phyloP scores from a whole-genome alignment of 2,329 filamentous ascomycete genomes.

The Truncatella angustata region DNA sequence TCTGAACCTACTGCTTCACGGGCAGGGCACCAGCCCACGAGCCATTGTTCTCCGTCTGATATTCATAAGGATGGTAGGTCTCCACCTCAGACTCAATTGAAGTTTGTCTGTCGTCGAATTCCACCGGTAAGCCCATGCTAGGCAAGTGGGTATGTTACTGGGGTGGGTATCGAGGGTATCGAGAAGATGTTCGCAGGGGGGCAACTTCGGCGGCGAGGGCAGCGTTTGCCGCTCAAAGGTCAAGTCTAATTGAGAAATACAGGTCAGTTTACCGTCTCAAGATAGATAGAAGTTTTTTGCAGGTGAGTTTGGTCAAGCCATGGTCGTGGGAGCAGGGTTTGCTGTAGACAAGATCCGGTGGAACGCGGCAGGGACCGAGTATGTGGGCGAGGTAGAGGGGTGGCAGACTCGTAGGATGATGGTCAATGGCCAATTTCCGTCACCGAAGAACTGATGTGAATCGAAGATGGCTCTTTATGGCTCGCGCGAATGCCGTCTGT shows the following conservation, averaged over 20 bases:
- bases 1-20: conserved; percentile 74
- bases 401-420: conserved; percentile 3
- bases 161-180: conserved; percentile 16
- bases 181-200: conserved; percentile 6
- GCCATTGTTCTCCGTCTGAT: conserved; percentile 78
- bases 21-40: conserved; percentile 95
- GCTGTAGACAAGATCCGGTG: background rate
- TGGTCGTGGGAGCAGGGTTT: background rate
- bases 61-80: conserved; percentile 73
- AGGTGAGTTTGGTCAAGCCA: background rate
- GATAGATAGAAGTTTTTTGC: background rate
- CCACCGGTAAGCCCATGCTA: conserved; percentile 67
- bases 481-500: no score
- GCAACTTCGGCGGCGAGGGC: conserved; percentile 10
- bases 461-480: no score
- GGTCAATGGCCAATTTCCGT: no score
- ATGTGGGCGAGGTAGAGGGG: background rate
- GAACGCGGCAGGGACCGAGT: conserved; percentile 5
- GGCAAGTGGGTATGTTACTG: conserved; percentile 43
- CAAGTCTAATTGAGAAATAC: background rate
- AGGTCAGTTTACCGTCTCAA: background rate
- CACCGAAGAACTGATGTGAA: no score
- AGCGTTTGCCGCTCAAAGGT: conserved; percentile 13
- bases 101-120: conserved; percentile 68
- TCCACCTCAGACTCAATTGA: conserved; percentile 59